Evolutionary conservation across 2,329 filamentous ascomycete species (phyloP).

Genomic region (Hymenoscyphus scutula): DNA sequence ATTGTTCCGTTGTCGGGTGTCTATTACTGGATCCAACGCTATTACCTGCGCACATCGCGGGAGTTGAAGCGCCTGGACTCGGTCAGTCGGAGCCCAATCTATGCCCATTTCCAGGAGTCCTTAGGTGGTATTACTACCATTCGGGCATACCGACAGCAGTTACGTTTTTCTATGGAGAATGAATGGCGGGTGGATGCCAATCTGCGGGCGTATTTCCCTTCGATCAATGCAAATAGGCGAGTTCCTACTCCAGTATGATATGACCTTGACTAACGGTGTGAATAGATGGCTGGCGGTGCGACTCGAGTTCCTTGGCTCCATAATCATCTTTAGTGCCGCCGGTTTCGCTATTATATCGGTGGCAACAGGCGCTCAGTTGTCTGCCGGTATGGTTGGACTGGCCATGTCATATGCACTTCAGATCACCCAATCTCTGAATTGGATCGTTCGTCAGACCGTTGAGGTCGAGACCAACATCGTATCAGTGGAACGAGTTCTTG

Average conservation of each 20-base stretch:
- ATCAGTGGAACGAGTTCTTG: slow-evolving; percentile 93
- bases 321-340: slow-evolving; percentile 88
- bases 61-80: slow-evolving; percentile 96
- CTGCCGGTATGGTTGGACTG: slow-evolving; percentile 78
- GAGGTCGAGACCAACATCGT: slow-evolving; percentile 99
- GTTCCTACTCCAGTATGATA: slow-evolving; percentile 7
- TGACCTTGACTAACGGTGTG: not conserved
- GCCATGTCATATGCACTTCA: slow-evolving; percentile 96
- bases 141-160: slow-evolving; percentile 86
- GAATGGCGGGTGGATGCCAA: slow-evolving; percentile 98
- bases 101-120: slow-evolving; percentile 97
- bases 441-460: slow-evolving; percentile 97
- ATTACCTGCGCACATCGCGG: slow-evolving; percentile 93
- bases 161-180: slow-evolving; percentile 86
- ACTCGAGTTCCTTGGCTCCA: slow-evolving; percentile 89
- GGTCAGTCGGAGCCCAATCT: slow-evolving; percentile 92
- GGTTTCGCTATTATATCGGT: slow-evolving; percentile 81
- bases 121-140: slow-evolving; percentile 93
- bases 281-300: slow-evolving; percentile 90
- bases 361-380: slow-evolving; percentile 60
- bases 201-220: slow-evolving; percentile 90
- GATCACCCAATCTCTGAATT: slow-evolving; percentile 96
- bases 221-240: slow-evolving; percentile 68
- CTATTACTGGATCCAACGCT: slow-evolving; percentile 92
- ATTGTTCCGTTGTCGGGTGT: slow-evolving; percentile 77